Evolutionary conservation across 2,329 filamentous ascomycete species (phyloP), one percentile per base, ranked within the genome.

Genomic region (Pestalotiopsis sp.): DNA sequence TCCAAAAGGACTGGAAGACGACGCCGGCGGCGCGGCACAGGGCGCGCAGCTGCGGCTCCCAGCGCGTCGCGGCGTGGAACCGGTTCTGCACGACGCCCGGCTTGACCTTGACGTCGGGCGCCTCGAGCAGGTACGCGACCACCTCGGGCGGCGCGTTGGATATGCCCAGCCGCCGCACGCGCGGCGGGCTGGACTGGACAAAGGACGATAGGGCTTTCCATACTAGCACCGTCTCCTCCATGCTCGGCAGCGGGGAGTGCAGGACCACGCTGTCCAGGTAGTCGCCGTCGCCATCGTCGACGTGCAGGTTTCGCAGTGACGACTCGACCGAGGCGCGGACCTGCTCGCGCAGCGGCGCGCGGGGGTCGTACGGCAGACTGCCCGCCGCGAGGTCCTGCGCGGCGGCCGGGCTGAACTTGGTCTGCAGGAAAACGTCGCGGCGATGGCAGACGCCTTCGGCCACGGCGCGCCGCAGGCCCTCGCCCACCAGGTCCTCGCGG

Each of bases 191-290:
- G 17, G 45, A 52, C 45, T n/a, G 45, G 1, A 94, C 89, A 74
- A 91, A 94, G 3, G 84, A 81, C 75, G 92, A 88, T 14, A 95
- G 83, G 0, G 88, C 80, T 25, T 81, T 80, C 92, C 92, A 95
- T 11, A 89, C 92, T 68, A 87, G 83, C 36, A 91, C 74, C 0
- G 92, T 89, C 57, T 85, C 82, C 5, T 81, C 74, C 1, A 82
- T 72, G 9, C 77, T 79, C 25, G 79, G 73, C 64, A 86, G 79
- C 31, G 86, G 75, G 84, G 92, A 75, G 88, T 96, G 83, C 84
- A 96, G 82, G 89, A 98, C 71, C 82, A 96, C 71, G 87, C 94
- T 72, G 89, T 97, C 73, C 84, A 97, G 78, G 86, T 88, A 88
- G 13, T 74, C 61, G 4, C 67, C 70, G 2, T 67, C 66, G 31